Percentiles rank a stretch among this genome's conserved stretches.
phyloP scores from a whole-genome alignment of 2,329 filamentous ascomycete species.

The Nemania bipapillata region DNA sequence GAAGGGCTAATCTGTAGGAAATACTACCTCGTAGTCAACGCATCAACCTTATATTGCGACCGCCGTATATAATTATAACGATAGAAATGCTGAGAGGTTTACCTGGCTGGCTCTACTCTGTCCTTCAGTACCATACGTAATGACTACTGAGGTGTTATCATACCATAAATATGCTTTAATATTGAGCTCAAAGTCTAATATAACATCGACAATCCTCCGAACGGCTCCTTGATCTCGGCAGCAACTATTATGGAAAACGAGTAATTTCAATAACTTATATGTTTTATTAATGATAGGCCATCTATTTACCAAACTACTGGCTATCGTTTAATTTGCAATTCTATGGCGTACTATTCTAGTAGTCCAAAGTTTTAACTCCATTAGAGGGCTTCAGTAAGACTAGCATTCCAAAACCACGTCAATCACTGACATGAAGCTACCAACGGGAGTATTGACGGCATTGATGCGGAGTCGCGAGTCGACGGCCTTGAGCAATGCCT shows the following conservation, averaged over 20 bases:
- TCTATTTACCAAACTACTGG: neutral
- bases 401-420: constrained; percentile 4
- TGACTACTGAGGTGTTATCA: neutral
- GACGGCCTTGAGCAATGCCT: neutral
- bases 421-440: constrained; percentile 5
- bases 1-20: neutral
- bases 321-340: neutral
- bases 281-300: neutral
- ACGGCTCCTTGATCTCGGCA: neutral
- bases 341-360: neutral
- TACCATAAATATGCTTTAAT: neutral
- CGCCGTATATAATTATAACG: neutral
- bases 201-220: no score
- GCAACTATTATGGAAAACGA: neutral
- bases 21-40: neutral
- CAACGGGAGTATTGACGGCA: constrained; percentile 2
- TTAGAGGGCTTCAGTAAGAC: neutral
- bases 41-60: neutral
- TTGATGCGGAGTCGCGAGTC: constrained; percentile 5
- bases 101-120: neutral
- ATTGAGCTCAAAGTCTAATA: no score
- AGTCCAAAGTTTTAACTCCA: neutral
- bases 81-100: neutral
- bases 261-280: neutral
- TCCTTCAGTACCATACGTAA: neutral